A percentile compares a stretch with the other conserved stretches of the same genome.
These are phyloP conservation scores for Helicocarpus griseus DNA, from an alignment of 2,329 filamentous ascomycete genomes.

Conservation along the genomic window DNA sequence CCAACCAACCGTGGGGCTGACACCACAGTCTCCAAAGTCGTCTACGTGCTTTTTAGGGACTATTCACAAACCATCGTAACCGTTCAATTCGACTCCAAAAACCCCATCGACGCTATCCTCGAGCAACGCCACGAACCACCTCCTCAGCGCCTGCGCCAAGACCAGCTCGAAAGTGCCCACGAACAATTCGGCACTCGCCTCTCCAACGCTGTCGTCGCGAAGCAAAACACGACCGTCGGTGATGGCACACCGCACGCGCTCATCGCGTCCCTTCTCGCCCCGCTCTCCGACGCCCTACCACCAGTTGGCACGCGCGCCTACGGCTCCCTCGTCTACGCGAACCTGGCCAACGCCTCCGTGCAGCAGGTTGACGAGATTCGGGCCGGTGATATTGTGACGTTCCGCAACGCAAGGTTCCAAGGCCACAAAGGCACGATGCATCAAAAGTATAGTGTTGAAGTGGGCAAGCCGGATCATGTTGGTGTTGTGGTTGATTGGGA, in stretches of 20 bases:
- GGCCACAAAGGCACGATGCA: constrained; percentile 94
- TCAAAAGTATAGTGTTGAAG: constrained; percentile 80
- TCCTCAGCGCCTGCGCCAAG: constrained; percentile 72
- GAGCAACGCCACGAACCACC: constrained; percentile 83
- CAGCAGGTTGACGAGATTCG: constrained; percentile 89
- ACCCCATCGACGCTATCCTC: constrained; percentile 61
- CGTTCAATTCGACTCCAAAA: constrained; percentile 64
- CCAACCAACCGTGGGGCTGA: constrained; percentile 60
- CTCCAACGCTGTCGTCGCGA: constrained; percentile 56
- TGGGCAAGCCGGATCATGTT: constrained; percentile 82
- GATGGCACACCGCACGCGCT: constrained; percentile 74
- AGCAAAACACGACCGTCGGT: constrained; percentile 71
- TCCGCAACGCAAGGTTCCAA: constrained; percentile 89
- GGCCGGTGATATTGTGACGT: constrained; percentile 80
- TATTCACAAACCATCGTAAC: constrained; percentile 92
- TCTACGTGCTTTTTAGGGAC: constrained; percentile 86
- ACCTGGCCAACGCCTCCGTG: constrained; percentile 87
- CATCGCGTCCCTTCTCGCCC: constrained; percentile 67
- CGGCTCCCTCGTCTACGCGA: constrained; percentile 86
- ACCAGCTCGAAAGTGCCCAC: constrained; percentile 83
- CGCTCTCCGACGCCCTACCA: constrained; percentile 61
- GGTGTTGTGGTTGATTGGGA: constrained; percentile 94
- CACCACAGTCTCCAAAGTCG: constrained; percentile 63
- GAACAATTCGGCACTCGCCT: constrained; percentile 72
- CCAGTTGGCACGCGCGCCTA: constrained; percentile 85